Percentiles rank a stretch among this genome's conserved stretches.
Evolutionary conservation across 1,139 yeast species (phyloP).

Genomic region (Kurtzmaniella natalensis): DNA sequence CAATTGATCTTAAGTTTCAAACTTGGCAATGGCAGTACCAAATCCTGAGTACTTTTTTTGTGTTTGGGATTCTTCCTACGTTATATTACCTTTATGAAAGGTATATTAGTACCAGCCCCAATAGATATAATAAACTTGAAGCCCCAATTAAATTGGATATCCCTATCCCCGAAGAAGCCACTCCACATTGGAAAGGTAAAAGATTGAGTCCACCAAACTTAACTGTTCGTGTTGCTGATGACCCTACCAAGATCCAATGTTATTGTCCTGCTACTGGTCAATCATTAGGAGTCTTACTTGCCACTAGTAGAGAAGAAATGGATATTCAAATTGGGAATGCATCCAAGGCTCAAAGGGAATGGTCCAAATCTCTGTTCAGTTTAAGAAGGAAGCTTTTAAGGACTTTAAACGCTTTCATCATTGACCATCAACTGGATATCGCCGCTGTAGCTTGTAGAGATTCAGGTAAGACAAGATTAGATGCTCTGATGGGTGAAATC

Average conservation of each 20-base stretch:
- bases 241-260: conserved; percentile 68
- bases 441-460: conserved; percentile 94
- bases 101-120: conserved; percentile 37
- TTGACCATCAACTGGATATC: conserved; percentile 78
- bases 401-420: conserved; percentile 66
- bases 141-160: conserved; percentile 49
- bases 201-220: conserved; percentile 58
- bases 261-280: conserved; percentile 97
- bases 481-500: conserved; percentile 94
- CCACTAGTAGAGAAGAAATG: conserved; percentile 63
- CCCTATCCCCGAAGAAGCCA: conserved; percentile 76
- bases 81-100: conserved; percentile 34
- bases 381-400: conserved; percentile 66
- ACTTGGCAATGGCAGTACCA: conserved; percentile 48
- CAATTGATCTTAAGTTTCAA: conserved; percentile 38
- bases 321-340: conserved; percentile 59
- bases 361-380: conserved; percentile 50
- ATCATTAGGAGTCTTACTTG: conserved; percentile 65
- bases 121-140: conserved; percentile 40
- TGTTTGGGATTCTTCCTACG: conserved; percentile 38
- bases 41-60: conserved; percentile 43
- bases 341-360: conserved; percentile 51
- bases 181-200: conserved; percentile 90
- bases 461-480: conserved; percentile 92
- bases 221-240: conserved; percentile 48